These are phyloP conservation scores for Sordariomycetes sp. DNA, from an alignment of 2,329 filamentous ascomycete genomes.

Conservation along the genomic window DNA sequence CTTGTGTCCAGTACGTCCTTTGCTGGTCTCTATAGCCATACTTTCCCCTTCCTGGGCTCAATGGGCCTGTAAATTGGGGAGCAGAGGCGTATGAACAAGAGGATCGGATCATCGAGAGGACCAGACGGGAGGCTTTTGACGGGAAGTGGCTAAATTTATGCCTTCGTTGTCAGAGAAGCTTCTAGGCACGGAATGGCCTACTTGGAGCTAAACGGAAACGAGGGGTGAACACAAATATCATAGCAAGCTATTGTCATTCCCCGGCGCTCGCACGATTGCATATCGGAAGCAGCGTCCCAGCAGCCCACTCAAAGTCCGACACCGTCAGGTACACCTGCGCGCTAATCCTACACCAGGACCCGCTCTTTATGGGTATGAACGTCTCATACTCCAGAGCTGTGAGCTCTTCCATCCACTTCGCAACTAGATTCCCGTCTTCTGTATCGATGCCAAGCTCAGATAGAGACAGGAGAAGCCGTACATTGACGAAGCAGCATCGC, in stretches of 20 bases:
- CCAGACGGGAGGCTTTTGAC: too few species aligned
- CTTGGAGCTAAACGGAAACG: too few species aligned
- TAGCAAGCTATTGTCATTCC: background rate
- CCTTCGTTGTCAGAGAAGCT: too few species aligned
- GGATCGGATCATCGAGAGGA: too few species aligned
- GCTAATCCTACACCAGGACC: constrained; percentile 61
- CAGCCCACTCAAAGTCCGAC: constrained; percentile 64
- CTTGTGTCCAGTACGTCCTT: too few species aligned
- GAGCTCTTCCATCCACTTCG: constrained; percentile 41
- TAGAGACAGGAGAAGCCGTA: constrained; percentile 52
- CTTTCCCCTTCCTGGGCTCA: too few species aligned
- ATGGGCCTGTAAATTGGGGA: too few species aligned
- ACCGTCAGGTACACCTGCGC: constrained; percentile 76
- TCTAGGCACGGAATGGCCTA: too few species aligned
- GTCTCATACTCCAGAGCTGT: constrained; percentile 51
- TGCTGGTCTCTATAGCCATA: too few species aligned
- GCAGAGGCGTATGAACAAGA: too few species aligned
- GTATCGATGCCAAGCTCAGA: background rate
- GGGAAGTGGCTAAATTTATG: too few species aligned
- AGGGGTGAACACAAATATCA: too few species aligned
- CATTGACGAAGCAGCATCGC: constrained; percentile 57
- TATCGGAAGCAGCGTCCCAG: constrained; percentile 37
- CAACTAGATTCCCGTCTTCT: constrained; percentile 5
- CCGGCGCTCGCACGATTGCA: constrained; percentile 9
- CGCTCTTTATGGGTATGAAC: constrained; percentile 51